phyloP scores from a whole-genome alignment of 2,329 filamentous ascomycete species.

The Fusarium hainanense region DNA sequence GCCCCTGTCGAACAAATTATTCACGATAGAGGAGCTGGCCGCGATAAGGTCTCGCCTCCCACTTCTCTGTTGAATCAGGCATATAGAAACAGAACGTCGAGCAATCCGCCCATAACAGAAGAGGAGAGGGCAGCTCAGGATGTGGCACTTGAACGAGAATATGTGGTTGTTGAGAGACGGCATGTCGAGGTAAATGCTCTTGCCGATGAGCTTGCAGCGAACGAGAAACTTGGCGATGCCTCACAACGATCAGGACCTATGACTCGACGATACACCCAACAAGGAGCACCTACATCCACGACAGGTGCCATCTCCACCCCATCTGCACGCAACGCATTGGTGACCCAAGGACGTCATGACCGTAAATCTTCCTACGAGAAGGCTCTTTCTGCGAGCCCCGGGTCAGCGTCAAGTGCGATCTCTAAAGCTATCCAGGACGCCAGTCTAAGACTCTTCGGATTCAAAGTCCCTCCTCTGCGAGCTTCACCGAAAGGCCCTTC shows the following conservation, averaged over 20 bases:
- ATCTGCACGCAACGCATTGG: conserved; percentile 77
- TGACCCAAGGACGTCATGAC: conserved; percentile 77
- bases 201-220: conserved; percentile 92
- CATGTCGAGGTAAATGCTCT: conserved; percentile 97
- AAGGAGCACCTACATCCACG: conserved; percentile 74
- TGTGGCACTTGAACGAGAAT: conserved; percentile 90
- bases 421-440: conserved; percentile 96
- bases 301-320: conserved; percentile 76
- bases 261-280: conserved; percentile 80
- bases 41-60: conserved; percentile 44
- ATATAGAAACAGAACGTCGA: conserved; percentile 46
- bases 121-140: conserved; percentile 83
- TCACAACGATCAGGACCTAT: conserved; percentile 71
- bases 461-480: conserved; percentile 75
- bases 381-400: conserved; percentile 72
- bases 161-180: conserved; percentile 94
- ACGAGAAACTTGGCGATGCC: conserved; percentile 70
- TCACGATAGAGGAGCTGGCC: conserved; percentile 37
- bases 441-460: conserved; percentile 78
- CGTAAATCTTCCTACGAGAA: conserved; percentile 85
- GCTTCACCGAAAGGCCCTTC: conserved; percentile 71
- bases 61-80: conserved; percentile 50
- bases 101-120: conserved; percentile 59
- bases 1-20: conserved; percentile 57
- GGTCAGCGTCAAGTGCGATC: conserved; percentile 87